A percentile compares a stretch with the other conserved stretches of the same genome.
These are phyloP conservation scores for Schizothecium vesticola DNA, from an alignment of 495 filamentous ascomycete species.

Conservation along the genomic window DNA sequence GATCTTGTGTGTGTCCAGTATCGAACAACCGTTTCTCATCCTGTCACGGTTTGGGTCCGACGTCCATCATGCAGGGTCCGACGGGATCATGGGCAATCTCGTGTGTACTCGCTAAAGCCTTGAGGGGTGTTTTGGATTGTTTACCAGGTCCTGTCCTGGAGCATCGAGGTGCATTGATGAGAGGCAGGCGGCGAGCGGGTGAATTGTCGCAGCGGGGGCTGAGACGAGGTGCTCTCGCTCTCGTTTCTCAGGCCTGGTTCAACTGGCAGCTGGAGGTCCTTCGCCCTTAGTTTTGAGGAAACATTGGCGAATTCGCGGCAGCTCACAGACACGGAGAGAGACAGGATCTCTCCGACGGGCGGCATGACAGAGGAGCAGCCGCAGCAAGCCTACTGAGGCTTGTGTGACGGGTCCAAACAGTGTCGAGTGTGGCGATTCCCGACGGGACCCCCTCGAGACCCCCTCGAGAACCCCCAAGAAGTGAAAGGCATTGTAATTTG, in stretches of 20 bases:
- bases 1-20: neutral
- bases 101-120: slow-evolving; percentile 5
- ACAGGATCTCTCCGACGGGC: neutral
- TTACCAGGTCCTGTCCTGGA: slow-evolving; percentile 8
- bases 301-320: neutral
- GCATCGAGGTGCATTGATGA: slow-evolving; percentile 1
- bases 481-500: neutral
- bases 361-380: neutral
- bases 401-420: neutral
- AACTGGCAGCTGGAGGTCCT: neutral
- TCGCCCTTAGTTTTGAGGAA: neutral
- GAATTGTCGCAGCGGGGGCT: neutral
- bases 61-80: slow-evolving; percentile 9
- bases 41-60: neutral
- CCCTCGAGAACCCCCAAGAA: no score
- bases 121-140: slow-evolving; percentile 12
- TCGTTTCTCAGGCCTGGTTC: neutral
- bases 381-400: neutral
- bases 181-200: neutral
- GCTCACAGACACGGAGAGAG: neutral
- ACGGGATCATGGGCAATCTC: neutral
- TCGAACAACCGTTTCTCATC: neutral
- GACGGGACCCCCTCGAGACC: no score
- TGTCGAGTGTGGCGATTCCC: neutral
- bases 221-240: neutral